Conservation (phyloP, 495 filamentous ascomycete species). For the Viridothelium virens region DNA sequence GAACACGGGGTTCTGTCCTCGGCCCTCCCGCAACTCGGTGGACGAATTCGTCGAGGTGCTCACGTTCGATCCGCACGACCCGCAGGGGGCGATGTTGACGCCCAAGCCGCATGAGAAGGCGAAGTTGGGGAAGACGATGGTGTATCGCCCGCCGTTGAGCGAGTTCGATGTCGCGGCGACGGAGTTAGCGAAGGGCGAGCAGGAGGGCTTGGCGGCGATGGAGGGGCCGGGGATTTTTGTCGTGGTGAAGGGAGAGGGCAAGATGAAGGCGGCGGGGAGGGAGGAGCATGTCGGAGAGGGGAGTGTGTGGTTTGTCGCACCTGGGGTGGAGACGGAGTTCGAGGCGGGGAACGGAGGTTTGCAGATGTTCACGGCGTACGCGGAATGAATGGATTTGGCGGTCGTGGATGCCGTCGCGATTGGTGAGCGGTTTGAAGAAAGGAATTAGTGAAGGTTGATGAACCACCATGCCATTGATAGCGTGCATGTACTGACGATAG, state of each 20-base stretch:
- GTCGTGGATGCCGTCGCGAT: background rate
- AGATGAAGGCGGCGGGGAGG: constrained; percentile 49
- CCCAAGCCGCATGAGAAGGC: constrained; percentile 45
- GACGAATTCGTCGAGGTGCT: constrained; percentile 55
- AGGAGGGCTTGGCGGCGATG: constrained; percentile 49
- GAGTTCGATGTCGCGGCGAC: constrained; percentile 38
- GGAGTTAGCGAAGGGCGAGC: constrained; percentile 39
- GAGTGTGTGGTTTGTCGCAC: constrained; percentile 60
- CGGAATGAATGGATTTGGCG: constrained; percentile 34
- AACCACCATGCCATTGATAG: background rate
- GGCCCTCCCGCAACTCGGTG: constrained; percentile 51
- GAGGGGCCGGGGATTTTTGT: constrained; percentile 60
- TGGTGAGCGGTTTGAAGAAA: background rate
- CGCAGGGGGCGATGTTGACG: constrained; percentile 46
- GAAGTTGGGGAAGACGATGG: constrained; percentile 49
- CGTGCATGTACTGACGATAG: background rate
- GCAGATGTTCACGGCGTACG: constrained; percentile 51
- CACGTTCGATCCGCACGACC: constrained; percentile 53
- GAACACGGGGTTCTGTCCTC: constrained; percentile 66
- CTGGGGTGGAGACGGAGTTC: constrained; percentile 47
- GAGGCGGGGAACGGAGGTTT: constrained; percentile 41
- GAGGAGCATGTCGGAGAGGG: constrained; percentile 53
- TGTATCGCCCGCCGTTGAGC: constrained; percentile 60
- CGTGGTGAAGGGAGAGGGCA: constrained; percentile 54
- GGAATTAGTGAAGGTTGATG: background rate